Evolutionary conservation across 148 eudicot species (phyloP).

Genomic region (Tetragonia tetragonoides): DNA sequence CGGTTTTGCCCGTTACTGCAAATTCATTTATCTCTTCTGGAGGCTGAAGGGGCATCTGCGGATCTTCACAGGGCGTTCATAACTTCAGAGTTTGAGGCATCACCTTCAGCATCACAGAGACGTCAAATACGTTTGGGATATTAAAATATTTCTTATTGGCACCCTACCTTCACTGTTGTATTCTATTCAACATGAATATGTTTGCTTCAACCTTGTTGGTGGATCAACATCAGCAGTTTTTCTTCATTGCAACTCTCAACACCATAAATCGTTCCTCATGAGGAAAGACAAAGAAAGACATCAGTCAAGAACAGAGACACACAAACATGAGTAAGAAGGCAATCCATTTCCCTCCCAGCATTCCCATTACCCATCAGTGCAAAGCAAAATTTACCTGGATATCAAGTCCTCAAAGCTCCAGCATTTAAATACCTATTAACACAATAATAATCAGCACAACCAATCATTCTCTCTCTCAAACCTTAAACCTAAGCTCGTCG

Average conservation of each 20-base stretch:
- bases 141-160: background rate
- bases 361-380: conserved; percentile 18
- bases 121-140: background rate
- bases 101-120: background rate
- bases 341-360: conserved; percentile 7
- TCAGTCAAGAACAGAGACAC: conserved; percentile 21
- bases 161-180: background rate
- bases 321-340: background rate
- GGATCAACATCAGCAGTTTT: conserved; percentile 18
- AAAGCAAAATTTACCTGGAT: conserved; percentile 34
- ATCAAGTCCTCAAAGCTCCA: conserved; percentile 28
- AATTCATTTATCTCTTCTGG: background rate
- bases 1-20: background rate
- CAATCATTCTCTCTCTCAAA: conserved; percentile 22
- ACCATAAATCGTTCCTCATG: conserved; percentile 34
- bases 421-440: conserved; percentile 24
- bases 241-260: conserved; percentile 32
- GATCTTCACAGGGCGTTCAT: background rate
- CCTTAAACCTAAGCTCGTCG: conserved; percentile 26
- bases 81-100: background rate
- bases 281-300: conserved; percentile 26
- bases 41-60: background rate
- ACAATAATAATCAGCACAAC: conserved; percentile 25
- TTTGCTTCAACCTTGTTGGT: conserved; percentile 13
- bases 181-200: background rate